Base-by-base conservation (phyloP, 2,329 filamentous ascomycete genomes). In the Verticillium isaacii region DNA sequence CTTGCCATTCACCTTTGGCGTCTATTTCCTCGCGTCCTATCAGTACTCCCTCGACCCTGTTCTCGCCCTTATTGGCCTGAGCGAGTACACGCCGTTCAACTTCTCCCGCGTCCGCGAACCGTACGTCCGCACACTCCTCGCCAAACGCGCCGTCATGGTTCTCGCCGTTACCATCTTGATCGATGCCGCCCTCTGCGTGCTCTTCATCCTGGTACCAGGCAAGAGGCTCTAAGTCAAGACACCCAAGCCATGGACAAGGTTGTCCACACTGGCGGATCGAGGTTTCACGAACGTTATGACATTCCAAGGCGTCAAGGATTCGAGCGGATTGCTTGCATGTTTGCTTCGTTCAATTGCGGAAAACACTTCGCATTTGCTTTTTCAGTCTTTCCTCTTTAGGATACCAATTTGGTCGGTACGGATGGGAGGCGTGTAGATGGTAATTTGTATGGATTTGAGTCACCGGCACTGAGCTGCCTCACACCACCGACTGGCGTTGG, bases 121-220 rank as follows among this genome's bases (percentile, higher is more conserved):
- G 0, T 99, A 95, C 72, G 90, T 99, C 61, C 89, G 92, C 66
- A 91, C 88, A 71, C 86, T 98, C 23, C 84, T 99, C 61, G 87
- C 87, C 67, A 93, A 93, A 73, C 89, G 95, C 62, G 89, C 95
- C 0, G 72, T 92, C 54, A 93, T 95, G 78, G 91, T 95, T 15
- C 78, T 97, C 15, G 80, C 86, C 9, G 84, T 95, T 64, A 93
- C 93, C 34, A 73, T 89, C 32, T 73, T 96, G 36, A 82, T 96
- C 60, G 91, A 94, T 66, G 88, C 91, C 3, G 91, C 88, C n/a
- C 78, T 98, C 15, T 92, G 91, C 69, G 85, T 95, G 62, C 80
- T 99, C 32, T 99, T 99, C 79, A 93, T 97, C 68, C 89, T 99
- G 62, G 95, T 99, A 5, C 95, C 95, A 1, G 94, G 95, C 60